Evolutionary conservation across 1,284 basidiomycete species (phyloP).

Genomic region (Dichomitus squalens): DNA sequence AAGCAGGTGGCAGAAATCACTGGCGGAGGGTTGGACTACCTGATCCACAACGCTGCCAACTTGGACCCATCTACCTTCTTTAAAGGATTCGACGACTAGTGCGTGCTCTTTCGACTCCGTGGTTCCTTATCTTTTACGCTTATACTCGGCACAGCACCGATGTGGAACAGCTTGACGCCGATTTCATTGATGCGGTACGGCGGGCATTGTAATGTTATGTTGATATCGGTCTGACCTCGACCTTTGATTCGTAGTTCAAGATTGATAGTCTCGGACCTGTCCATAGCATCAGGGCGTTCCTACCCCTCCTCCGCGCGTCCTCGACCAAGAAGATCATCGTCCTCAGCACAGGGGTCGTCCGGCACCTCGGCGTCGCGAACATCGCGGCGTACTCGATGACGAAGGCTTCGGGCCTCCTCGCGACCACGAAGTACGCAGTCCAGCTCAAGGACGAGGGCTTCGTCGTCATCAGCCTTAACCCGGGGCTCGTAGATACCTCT

Average conservation of each 20-base stretch:
- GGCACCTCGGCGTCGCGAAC: conserved; percentile 11
- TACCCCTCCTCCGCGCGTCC: conserved; percentile 40
- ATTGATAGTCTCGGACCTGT: conserved; percentile 43
- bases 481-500: conserved; percentile 39
- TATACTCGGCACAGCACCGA: neutral
- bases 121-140: neutral
- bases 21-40: conserved; percentile 32
- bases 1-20: conserved; percentile 23
- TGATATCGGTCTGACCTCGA: neutral
- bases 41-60: conserved; percentile 35
- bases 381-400: conserved; percentile 36
- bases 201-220: neutral
- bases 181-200: conserved; percentile 20
- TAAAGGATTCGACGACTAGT: conserved; percentile 16
- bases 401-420: conserved; percentile 44
- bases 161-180: conserved; percentile 26
- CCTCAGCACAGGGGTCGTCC: conserved; percentile 32
- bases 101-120: neutral
- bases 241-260: conserved; percentile 26
- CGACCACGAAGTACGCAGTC: conserved; percentile 40
- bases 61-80: conserved; percentile 3
- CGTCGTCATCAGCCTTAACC: conserved; percentile 38
- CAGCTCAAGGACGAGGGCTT: conserved; percentile 39
- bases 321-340: conserved; percentile 40
- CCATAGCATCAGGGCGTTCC: conserved; percentile 39